Base-by-base conservation (phyloP, 1,284 basidiomycete species). In the Ustilago vetiveriae region DNA sequence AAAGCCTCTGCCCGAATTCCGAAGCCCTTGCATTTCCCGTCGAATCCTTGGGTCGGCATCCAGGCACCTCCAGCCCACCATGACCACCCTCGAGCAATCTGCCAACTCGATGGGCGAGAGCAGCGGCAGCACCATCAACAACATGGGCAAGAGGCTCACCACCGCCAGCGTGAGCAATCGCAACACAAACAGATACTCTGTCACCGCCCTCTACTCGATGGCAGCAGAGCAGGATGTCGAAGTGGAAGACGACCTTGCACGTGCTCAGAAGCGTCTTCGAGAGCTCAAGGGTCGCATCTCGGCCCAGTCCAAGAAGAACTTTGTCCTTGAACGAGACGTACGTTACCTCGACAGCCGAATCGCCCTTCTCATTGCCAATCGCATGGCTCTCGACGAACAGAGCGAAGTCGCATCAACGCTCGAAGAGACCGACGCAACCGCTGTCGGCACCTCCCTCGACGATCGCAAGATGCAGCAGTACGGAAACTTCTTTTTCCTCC, bases 251-350 rank as follows among this genome's bases (percentile, higher is more conserved):
- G 95, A 98, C 83, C 85, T 98, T 58, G 94, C 94, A 9, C 86
- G 92, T 19, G 96, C 95, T 35, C 95, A 98, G 85, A 96, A 95
- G 84, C 90, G 93, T 41, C 85, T 99, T 40, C 87, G 96, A 29
- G 94, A 98, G 75, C 87, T 98, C 75, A 98, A 99, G 84, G 88
- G 90, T n/a, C 91, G 93, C 78, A 99, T 99, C 72, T 98, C 94
- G 21, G 90, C 92, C 0, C 96, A 98, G 84, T 95, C 92, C 50
- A 98, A 99, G 87, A 97, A 95, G 87, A 99, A 98, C 85, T 98
- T 98, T 82, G 93, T 98, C 24, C 87, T 98, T 26, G 95, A 98
- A 83, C 88, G 95, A 42, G 96, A 99, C 83, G 96, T 98, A 33
- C 90, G 96, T 44, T 98, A 98, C 83, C 89, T 99, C 49, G 96